These are phyloP conservation scores for Fistulifera solaris DNA, from an alignment of 108 stramenopile genomes.

Conservation along the genomic window DNA sequence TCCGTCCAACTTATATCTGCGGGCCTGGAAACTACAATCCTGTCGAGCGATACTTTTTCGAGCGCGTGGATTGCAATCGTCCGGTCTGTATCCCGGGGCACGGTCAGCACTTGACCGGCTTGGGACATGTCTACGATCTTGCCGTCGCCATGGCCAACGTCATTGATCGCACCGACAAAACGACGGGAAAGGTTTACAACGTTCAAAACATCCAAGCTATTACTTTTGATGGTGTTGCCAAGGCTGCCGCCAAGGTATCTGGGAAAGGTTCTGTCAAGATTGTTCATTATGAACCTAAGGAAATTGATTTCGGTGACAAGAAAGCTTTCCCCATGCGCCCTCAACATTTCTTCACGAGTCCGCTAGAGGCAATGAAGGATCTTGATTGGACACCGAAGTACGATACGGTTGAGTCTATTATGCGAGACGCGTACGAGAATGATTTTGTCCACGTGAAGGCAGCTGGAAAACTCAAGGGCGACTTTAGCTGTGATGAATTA, in stretches of 20 bases:
- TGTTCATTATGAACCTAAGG: slow-evolving; percentile 23
- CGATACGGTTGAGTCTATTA: slow-evolving; percentile 18
- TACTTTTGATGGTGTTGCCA: slow-evolving; percentile 26
- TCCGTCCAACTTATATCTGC: slow-evolving; percentile 33
- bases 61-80: slow-evolving; percentile 19
- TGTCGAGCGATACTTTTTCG: slow-evolving; percentile 28
- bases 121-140: slow-evolving; percentile 28
- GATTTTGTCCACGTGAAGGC: slow-evolving; percentile 25
- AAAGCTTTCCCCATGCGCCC: slow-evolving; percentile 33
- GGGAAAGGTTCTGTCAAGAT: slow-evolving; percentile 17
- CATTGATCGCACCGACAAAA: slow-evolving; percentile 16
- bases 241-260: slow-evolving; percentile 16
- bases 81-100: slow-evolving; percentile 26
- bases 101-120: slow-evolving; percentile 25
- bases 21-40: slow-evolving; percentile 31
- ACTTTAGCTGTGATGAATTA: slow-evolving; percentile 23
- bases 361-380: slow-evolving; percentile 20
- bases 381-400: slow-evolving; percentile 25
- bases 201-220: slow-evolving; percentile 25
- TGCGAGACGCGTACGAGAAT: slow-evolving; percentile 25
- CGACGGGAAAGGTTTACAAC: slow-evolving; percentile 27
- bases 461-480: slow-evolving; percentile 18
- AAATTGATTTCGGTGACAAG: slow-evolving; percentile 17
- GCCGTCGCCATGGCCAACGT: slow-evolving; percentile 26
- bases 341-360: slow-evolving; percentile 24